Conservation (phyloP, 768 basidiomycete genomes). For the Coprinopsis marcescibilis region DNA sequence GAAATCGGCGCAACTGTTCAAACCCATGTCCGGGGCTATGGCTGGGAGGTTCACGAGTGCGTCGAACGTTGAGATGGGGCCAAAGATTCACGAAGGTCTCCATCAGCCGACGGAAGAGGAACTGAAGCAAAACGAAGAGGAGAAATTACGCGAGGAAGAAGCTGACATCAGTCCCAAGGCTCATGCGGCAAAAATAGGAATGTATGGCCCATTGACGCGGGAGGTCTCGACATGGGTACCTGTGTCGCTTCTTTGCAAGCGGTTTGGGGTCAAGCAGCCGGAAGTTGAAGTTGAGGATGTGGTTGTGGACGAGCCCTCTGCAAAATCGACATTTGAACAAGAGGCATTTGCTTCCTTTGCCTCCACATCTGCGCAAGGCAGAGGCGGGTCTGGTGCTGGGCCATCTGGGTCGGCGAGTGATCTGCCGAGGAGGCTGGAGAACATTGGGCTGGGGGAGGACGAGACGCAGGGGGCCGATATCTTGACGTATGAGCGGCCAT, state of each 20-base stretch:
- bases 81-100: slow-evolving; percentile 60
- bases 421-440: slow-evolving; percentile 59
- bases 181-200: slow-evolving; percentile 77
- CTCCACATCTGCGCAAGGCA: background rate
- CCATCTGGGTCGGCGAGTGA: slow-evolving; percentile 8
- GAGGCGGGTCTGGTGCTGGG: background rate
- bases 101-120: slow-evolving; percentile 52
- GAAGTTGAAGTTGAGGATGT: slow-evolving; percentile 37
- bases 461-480: slow-evolving; percentile 85
- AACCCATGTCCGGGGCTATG: slow-evolving; percentile 89
- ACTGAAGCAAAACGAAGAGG: slow-evolving; percentile 35
- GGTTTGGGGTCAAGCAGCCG: slow-evolving; percentile 90
- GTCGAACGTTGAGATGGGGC: slow-evolving; percentile 59
- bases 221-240: slow-evolving; percentile 75
- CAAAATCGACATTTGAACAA: slow-evolving; percentile 14
- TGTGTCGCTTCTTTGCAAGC: slow-evolving; percentile 80
- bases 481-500: slow-evolving; percentile 81
- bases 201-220: slow-evolving; percentile 87
- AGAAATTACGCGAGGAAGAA: slow-evolving; percentile 35
- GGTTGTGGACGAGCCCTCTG: slow-evolving; percentile 13
- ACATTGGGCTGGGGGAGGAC: slow-evolving; percentile 85
- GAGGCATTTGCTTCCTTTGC: slow-evolving; percentile 10
- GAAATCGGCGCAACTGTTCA: slow-evolving; percentile 84
- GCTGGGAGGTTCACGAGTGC: slow-evolving; percentile 90
- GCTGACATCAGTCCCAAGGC: slow-evolving; percentile 71